Conservation (phyloP, 108 stramenopile species). For the Cyclotella cryptica region DNA sequence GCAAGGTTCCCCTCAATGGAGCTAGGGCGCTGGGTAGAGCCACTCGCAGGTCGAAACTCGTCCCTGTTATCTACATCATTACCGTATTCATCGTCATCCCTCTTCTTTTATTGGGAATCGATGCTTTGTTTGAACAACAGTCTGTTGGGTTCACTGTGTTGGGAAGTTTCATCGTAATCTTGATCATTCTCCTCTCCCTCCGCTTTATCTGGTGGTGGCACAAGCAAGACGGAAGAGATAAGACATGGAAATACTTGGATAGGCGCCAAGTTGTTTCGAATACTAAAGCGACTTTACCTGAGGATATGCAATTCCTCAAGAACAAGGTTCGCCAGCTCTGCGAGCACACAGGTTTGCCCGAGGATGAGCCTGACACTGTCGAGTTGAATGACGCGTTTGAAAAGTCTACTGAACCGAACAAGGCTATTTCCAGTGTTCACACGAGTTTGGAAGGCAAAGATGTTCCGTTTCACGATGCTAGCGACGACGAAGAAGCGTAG, state of each 20-base stretch:
- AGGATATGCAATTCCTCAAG: slow-evolving; percentile 66
- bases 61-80: slow-evolving; percentile 79
- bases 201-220: slow-evolving; percentile 56
- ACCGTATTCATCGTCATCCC: slow-evolving; percentile 73
- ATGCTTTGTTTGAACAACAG: slow-evolving; percentile 60
- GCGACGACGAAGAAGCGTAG: background rate
- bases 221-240: slow-evolving; percentile 55
- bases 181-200: slow-evolving; percentile 40
- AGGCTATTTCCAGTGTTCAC: background rate
- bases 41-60: slow-evolving; percentile 62
- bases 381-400: background rate
- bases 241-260: slow-evolving; percentile 42
- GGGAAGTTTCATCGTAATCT: slow-evolving; percentile 62
- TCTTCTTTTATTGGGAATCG: slow-evolving; percentile 65
- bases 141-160: slow-evolving; percentile 71
- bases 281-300: slow-evolving; percentile 49
- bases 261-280: slow-evolving; percentile 48
- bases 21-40: slow-evolving; percentile 69
- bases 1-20: slow-evolving; percentile 64
- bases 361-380: slow-evolving; percentile 45
- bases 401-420: background rate
- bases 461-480: no score
- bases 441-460: background rate
- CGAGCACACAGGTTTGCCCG: slow-evolving; percentile 60
- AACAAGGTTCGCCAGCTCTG: slow-evolving; percentile 38